Percentiles rank a stretch among this genome's conserved stretches.
Conservation (phyloP, 495 filamentous ascomycete genomes). For the Choiromyces venosus region DNA sequence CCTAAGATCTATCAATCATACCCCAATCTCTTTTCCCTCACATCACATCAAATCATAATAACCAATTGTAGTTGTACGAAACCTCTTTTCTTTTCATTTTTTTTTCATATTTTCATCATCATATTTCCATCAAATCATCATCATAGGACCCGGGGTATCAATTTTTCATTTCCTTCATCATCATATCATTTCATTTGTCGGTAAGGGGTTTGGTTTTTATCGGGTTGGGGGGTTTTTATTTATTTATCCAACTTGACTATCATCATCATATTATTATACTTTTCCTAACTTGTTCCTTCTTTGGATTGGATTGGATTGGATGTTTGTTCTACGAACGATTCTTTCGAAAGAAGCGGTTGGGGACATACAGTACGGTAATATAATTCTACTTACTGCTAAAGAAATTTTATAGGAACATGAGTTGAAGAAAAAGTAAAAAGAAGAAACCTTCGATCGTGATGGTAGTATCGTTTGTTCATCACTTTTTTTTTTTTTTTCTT, state of each 20-base stretch:
- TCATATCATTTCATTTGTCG: not conserved
- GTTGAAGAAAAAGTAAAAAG: too few relatives aligned
- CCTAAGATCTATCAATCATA: not conserved
- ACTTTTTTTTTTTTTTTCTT: too few relatives aligned
- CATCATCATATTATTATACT: not conserved
- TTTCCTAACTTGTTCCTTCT: not conserved
- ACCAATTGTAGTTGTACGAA: conserved; percentile 1
- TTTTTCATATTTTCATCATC: not conserved
- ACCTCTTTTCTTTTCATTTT: not conserved
- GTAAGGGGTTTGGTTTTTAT: not conserved
- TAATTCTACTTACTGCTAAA: too few relatives aligned
- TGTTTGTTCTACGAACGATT: not conserved
- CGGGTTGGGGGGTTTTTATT: not conserved
- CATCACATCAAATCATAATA: not conserved
- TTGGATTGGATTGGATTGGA: not conserved
- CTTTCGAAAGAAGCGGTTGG: not conserved
- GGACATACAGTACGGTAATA: not conserved
- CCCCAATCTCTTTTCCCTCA: not conserved
- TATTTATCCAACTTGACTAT: not conserved
- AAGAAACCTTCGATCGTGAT: too few relatives aligned
- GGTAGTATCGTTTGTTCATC: too few relatives aligned
- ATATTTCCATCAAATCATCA: not conserved
- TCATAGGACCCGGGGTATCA: not conserved
- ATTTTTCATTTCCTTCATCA: not conserved
- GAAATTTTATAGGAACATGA: not conserved